Evolutionary conservation across 805 yeast genomes (phyloP).

Genomic region (Hagleromyces aurorensis): DNA sequence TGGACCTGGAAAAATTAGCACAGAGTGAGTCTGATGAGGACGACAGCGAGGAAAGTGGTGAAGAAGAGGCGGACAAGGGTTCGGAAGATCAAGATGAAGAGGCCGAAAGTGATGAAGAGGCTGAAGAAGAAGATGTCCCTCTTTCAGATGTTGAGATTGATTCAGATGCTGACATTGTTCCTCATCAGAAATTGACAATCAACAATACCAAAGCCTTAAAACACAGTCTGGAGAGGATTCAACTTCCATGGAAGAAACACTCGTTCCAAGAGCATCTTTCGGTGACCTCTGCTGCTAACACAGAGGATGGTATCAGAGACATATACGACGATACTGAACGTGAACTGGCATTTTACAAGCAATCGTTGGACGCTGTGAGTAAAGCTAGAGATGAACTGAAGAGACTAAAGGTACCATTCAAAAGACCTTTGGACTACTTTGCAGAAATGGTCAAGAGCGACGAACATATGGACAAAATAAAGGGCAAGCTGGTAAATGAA

Average conservation of each 20-base stretch:
- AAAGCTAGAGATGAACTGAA: slow-evolving; percentile 60
- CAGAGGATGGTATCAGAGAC: slow-evolving; percentile 67
- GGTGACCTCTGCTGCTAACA: slow-evolving; percentile 49
- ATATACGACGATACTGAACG: slow-evolving; percentile 94
- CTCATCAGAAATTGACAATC: slow-evolving; percentile 80
- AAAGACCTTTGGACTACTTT: slow-evolving; percentile 91
- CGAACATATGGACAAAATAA: slow-evolving; percentile 94
- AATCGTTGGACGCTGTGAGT: slow-evolving; percentile 77
- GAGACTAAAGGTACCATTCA: slow-evolving; percentile 72
- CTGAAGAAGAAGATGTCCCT: slow-evolving; percentile 76
- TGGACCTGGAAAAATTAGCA: slow-evolving; percentile 48
- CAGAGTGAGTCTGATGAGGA: slow-evolving; percentile 42
- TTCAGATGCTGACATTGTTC: slow-evolving; percentile 91
- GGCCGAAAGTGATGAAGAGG: slow-evolving; percentile 50
- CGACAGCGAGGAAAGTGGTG: slow-evolving; percentile 34
- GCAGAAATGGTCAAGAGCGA: slow-evolving; percentile 98
- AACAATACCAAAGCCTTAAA: slow-evolving; percentile 81
- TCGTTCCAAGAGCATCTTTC: slow-evolving; percentile 82
- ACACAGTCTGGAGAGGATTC: slow-evolving; percentile 59
- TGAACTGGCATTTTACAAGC: slow-evolving; percentile 91
- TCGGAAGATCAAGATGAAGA: slow-evolving; percentile 42
- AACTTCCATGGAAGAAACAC: slow-evolving; percentile 50
- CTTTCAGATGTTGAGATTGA: slow-evolving; percentile 88
- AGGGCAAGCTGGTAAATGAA: slow-evolving; percentile 70
- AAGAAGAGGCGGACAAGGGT: slow-evolving; percentile 37